These are phyloP conservation scores for Phoma herbarum DNA, from an alignment of 2,329 filamentous ascomycete genomes.

Conservation along the genomic window DNA sequence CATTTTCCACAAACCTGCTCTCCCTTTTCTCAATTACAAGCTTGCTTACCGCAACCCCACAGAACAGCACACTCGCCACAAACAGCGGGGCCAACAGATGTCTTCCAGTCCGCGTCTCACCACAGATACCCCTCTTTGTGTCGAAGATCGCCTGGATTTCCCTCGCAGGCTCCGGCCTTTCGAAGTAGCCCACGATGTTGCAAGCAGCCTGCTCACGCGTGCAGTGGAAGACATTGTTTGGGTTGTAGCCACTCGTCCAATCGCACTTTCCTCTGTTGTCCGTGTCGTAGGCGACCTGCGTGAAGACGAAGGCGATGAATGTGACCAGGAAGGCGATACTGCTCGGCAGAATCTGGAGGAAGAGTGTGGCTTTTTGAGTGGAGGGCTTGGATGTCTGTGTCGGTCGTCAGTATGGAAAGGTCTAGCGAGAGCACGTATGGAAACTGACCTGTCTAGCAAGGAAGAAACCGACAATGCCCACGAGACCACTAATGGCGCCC, in stretches of 20 bases:
- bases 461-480: background rate
- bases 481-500: slow-evolving; percentile 1
- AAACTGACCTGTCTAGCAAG: background rate
- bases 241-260: slow-evolving; percentile 13
- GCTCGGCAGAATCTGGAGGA: slow-evolving; percentile 1
- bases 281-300: slow-evolving; percentile 8
- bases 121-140: background rate
- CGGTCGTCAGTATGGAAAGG: background rate
- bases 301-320: slow-evolving; percentile 12
- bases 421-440: background rate
- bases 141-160: background rate
- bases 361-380: background rate
- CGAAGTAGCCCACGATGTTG: slow-evolving; percentile 7
- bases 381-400: slow-evolving; percentile 4
- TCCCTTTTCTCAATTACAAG: slow-evolving; percentile 6
- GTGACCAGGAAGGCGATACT: background rate
- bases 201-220: slow-evolving; percentile 19
- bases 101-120: slow-evolving; percentile 5
- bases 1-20: slow-evolving; percentile 2
- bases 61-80: slow-evolving; percentile 10
- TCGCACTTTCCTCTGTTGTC: slow-evolving; percentile 12
- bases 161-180: background rate
- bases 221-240: slow-evolving; percentile 5
- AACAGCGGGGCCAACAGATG: slow-evolving; percentile 5
- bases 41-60: slow-evolving; percentile 1